phyloP scores from a whole-genome alignment of 2,329 filamentous ascomycete genomes.

The Cryphonectria carpinicola region DNA sequence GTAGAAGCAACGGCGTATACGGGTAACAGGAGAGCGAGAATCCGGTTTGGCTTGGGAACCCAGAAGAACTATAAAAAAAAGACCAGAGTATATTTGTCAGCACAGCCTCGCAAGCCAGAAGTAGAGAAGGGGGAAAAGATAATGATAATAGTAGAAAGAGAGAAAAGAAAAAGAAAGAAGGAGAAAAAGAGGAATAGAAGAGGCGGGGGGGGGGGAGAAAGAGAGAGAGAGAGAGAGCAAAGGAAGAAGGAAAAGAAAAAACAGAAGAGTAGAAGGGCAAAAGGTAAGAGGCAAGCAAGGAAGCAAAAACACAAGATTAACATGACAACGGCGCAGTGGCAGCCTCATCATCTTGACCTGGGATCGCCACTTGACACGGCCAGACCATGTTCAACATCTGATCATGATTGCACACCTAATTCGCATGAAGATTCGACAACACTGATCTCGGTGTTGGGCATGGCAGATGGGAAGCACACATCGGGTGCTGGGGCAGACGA shows the following conservation, averaged over 20 bases:
- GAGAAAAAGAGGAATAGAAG: background rate
- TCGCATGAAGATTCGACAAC: background rate
- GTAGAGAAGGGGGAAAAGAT: background rate
- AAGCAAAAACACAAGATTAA: background rate
- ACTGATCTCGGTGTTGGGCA: background rate
- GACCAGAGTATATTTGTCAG: slow-evolving; percentile 23
- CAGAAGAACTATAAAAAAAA: slow-evolving; percentile 15
- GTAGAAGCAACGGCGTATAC: slow-evolving; percentile 8
- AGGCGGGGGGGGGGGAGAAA: too few species aligned
- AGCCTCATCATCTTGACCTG: background rate
- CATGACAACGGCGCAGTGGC: background rate
- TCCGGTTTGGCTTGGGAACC: slow-evolving; percentile 4
- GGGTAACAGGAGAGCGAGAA: slow-evolving; percentile 13
- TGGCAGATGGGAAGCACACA: background rate
- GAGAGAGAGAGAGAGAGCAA: too few species aligned
- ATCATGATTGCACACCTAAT: background rate
- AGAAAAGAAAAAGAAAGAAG: too few species aligned
- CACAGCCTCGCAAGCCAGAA: slow-evolving; percentile 3
- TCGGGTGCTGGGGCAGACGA: background rate
- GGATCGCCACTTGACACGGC: background rate
- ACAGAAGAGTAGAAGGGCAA: background rate
- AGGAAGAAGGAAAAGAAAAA: background rate
- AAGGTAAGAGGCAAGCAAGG: background rate
- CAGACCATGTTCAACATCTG: background rate
- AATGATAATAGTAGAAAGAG: background rate